Conservation (phyloP, 2,329 filamentous ascomycete species). For the Penicillium corylophilum region DNA sequence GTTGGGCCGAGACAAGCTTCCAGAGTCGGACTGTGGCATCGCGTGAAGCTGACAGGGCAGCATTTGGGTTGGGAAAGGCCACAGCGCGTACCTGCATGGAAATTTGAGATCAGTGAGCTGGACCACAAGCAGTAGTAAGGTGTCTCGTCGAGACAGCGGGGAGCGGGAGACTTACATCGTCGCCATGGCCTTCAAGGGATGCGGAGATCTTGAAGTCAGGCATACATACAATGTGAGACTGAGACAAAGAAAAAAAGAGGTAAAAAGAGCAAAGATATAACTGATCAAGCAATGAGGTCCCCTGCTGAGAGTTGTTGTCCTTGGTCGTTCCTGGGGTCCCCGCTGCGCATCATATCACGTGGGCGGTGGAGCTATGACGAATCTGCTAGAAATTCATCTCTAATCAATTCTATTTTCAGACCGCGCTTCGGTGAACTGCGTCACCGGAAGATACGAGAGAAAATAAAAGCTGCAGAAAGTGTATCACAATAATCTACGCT, state of each 20-base stretch:
- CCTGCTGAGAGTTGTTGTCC: slow-evolving; percentile 20
- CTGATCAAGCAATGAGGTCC: slow-evolving; percentile 13
- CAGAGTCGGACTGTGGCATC: slow-evolving; percentile 88
- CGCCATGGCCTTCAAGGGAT: slow-evolving; percentile 81
- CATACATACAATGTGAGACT: slow-evolving; percentile 52
- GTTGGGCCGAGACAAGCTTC: slow-evolving; percentile 65
- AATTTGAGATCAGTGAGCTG: slow-evolving; percentile 62
- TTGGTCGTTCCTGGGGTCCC: slow-evolving; percentile 28
- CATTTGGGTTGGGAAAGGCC: slow-evolving; percentile 69
- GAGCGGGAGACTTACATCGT: slow-evolving; percentile 68
- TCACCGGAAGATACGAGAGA: not conserved
- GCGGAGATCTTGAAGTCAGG: slow-evolving; percentile 90
- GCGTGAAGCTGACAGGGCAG: slow-evolving; percentile 80
- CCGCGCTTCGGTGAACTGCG: not conserved
- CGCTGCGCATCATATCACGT: slow-evolving; percentile 32
- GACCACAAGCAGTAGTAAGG: slow-evolving; percentile 20
- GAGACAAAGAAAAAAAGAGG: not conserved
- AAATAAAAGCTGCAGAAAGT: not conserved
- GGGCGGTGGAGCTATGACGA: slow-evolving; percentile 30
- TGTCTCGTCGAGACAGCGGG: slow-evolving; percentile 15
- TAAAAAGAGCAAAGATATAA: slow-evolving; percentile 3
- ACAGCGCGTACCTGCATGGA: slow-evolving; percentile 75
- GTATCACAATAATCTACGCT: not conserved
- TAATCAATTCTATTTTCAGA: not conserved
- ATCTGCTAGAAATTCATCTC: slow-evolving; percentile 25